phyloP scores from a whole-genome alignment of 2,329 filamentous ascomycete species.

The Colletotrichum zoysiae region DNA sequence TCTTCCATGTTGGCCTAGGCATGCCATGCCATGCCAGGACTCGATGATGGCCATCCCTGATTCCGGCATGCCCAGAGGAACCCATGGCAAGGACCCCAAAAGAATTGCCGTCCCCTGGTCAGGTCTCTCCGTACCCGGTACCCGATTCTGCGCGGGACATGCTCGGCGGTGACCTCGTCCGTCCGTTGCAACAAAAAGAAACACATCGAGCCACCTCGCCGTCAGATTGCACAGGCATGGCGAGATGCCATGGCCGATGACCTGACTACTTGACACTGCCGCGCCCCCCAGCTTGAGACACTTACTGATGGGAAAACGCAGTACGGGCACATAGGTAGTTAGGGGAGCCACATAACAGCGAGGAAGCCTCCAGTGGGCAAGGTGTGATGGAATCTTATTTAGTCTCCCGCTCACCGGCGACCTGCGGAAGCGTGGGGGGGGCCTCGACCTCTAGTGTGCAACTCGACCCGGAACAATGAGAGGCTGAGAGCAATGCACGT shows the following conservation, averaged over 20 bases:
- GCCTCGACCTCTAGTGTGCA: neutral
- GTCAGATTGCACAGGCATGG: slow-evolving; percentile 30
- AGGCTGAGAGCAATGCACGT: slow-evolving; percentile 22
- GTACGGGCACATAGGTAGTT: neutral
- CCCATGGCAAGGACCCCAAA: slow-evolving; percentile 33
- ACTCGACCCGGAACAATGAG: neutral
- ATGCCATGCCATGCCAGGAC: slow-evolving; percentile 24
- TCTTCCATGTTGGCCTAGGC: slow-evolving; percentile 36
- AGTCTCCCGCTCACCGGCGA: slow-evolving; percentile 27
- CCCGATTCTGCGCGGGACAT: slow-evolving; percentile 28
- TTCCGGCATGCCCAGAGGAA: slow-evolving; percentile 24
- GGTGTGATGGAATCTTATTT: neutral
- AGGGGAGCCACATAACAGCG: neutral
- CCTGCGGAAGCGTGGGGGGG: slow-evolving; percentile 28
- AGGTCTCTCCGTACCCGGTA: slow-evolving; percentile 10
- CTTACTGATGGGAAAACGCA: slow-evolving; percentile 6
- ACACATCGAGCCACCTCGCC: slow-evolving; percentile 30
- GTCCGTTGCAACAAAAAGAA: neutral
- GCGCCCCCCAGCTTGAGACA: slow-evolving; percentile 27
- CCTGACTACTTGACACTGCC: slow-evolving; percentile 34
- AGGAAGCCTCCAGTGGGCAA: slow-evolving; percentile 2
- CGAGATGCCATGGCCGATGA: slow-evolving; percentile 36
- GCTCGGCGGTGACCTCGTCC: slow-evolving; percentile 5
- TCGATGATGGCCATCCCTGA: slow-evolving; percentile 33
- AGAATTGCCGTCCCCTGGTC: slow-evolving; percentile 20